These are phyloP conservation scores for Diaporthe ilicicola DNA, from an alignment of 2,329 filamentous ascomycete species.

Conservation along the genomic window DNA sequence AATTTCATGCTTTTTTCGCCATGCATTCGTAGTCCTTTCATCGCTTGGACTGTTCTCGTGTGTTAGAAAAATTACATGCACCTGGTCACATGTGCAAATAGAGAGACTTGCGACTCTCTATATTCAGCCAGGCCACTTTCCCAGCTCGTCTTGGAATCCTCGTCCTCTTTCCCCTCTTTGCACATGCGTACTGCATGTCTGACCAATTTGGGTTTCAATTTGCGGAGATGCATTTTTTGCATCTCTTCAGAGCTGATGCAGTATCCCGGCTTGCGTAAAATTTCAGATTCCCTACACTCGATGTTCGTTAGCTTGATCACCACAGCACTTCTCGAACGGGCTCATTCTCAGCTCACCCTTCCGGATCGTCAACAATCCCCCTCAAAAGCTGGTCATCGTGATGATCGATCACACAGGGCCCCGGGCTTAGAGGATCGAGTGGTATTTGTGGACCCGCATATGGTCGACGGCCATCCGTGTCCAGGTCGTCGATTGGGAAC, in stretches of 20 bases:
- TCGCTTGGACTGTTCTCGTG: not conserved
- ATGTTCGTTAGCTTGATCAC: no score
- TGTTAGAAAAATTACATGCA: not conserved
- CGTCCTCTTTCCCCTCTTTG: not conserved
- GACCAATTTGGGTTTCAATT: not conserved
- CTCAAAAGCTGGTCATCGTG: no score
- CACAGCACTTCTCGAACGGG: no score
- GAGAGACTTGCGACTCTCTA: not conserved
- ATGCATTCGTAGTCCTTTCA: slow-evolving; percentile 22
- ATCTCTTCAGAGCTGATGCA: slow-evolving; percentile 23
- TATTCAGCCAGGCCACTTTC: slow-evolving; percentile 6
- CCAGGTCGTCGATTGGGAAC: no score
- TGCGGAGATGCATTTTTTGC: slow-evolving; percentile 18
- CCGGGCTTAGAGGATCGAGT: no score
- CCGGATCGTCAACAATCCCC: no score
- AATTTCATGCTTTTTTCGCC: not conserved
- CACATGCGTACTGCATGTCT: not conserved
- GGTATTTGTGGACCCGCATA: no score
- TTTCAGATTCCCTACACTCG: not conserved
- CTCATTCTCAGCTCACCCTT: no score
- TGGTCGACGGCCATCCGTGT: no score
- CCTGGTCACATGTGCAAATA: not conserved
- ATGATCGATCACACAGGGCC: no score
- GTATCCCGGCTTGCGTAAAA: not conserved
- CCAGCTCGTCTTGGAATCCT: not conserved